Evolutionary conservation across 1,284 basidiomycete species (phyloP).

Genomic region (Ustilago crameri): DNA sequence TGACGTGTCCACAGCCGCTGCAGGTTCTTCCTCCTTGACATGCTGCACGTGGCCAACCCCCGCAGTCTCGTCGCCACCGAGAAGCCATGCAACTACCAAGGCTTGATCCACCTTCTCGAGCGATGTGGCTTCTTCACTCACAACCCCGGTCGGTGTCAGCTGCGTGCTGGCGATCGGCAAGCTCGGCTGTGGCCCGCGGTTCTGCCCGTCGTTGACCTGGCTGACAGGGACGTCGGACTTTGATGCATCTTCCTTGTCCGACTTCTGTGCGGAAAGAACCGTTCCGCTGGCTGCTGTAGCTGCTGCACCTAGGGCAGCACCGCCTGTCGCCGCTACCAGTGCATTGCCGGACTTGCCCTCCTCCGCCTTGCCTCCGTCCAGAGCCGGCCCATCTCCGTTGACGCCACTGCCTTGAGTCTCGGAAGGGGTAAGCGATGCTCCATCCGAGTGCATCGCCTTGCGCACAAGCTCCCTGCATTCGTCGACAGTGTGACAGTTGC

Average conservation of each 20-base stretch:
- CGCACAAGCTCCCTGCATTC: constrained; percentile 55
- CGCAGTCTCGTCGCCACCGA: constrained; percentile 47
- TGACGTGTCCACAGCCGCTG: background rate
- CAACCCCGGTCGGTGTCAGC: constrained; percentile 2
- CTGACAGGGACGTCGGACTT: background rate
- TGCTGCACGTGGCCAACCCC: background rate
- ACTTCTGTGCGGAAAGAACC: background rate
- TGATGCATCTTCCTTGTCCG: background rate
- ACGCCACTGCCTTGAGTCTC: constrained; percentile 9
- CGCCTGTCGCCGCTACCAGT: constrained; percentile 4
- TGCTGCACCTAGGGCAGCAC: constrained; percentile 1
- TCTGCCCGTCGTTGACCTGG: constrained; percentile 1
- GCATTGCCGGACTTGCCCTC: constrained; percentile 3
- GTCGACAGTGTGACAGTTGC: constrained; percentile 46
- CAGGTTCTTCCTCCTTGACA: constrained; percentile 4
- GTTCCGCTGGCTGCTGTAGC: constrained; percentile 1
- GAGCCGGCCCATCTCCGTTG: background rate
- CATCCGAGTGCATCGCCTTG: constrained; percentile 48
- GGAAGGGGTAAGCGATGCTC: constrained; percentile 5
- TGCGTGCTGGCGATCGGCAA: background rate
- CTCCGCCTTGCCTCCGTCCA: background rate
- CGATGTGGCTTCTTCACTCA: constrained; percentile 13
- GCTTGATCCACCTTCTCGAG: constrained; percentile 32
- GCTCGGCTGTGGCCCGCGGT: constrained; percentile 5
- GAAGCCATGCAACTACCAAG: constrained; percentile 55